Evolutionary conservation across 371 early-diverging fungal species (phyloP).

Genomic region (Actinomortierella wolfii): DNA sequence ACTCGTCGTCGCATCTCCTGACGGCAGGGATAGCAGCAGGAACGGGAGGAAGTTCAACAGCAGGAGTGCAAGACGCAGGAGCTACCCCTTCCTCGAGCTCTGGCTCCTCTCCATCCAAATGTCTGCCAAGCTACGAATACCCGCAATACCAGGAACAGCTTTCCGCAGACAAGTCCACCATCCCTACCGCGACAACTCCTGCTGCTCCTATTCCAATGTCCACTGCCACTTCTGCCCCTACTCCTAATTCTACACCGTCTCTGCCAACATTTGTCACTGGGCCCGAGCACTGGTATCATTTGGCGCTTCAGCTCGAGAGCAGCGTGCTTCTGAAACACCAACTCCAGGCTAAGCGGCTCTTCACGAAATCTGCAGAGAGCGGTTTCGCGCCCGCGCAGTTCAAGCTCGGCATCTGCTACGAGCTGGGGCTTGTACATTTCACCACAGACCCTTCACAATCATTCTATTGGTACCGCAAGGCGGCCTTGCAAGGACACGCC

Average conservation of each 20-base stretch:
- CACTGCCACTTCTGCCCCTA: background rate
- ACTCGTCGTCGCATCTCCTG: no score
- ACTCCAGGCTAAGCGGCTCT: constrained; percentile 47
- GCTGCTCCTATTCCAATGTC: background rate
- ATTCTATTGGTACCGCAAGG: constrained; percentile 79
- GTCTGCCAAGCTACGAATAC: background rate
- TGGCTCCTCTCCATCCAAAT: no score
- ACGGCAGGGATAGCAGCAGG: no score
- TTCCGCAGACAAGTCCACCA: background rate
- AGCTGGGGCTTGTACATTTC: constrained; percentile 69
- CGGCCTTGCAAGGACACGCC: constrained; percentile 91
- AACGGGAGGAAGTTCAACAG: no score
- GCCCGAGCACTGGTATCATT: constrained; percentile 39
- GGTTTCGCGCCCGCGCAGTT: constrained; percentile 74
- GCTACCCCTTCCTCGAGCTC: no score
- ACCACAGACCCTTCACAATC: constrained; percentile 70
- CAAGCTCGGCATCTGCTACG: constrained; percentile 86
- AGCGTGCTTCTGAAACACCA: constrained; percentile 27
- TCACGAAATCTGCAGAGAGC: constrained; percentile 56
- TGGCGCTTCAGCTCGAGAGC: constrained; percentile 41
- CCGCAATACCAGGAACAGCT: background rate
- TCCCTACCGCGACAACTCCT: background rate
- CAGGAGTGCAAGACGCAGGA: no score
- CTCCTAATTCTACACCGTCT: constrained; percentile 19
- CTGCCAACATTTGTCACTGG: constrained; percentile 25